Evolutionary conservation across 345 rosid species (phyloP).

Genomic region (Mangifera indica): DNA sequence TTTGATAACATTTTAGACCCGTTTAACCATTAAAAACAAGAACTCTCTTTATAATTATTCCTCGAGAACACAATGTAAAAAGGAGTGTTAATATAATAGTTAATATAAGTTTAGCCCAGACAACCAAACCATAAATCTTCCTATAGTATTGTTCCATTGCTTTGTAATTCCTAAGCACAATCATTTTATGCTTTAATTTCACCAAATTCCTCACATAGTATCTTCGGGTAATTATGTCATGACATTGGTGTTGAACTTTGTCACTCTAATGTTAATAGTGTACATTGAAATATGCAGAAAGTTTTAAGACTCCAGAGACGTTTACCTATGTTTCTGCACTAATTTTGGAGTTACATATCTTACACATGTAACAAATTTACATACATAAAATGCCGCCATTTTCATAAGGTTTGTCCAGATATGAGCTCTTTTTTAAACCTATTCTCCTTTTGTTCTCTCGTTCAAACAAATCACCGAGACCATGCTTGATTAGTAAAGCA

Average conservation of each 20-base stretch:
- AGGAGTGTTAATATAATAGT: too few relatives aligned
- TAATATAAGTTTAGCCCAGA: too few relatives aligned
- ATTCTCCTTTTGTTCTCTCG: constrained; percentile 15
- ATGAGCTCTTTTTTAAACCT: constrained; percentile 13
- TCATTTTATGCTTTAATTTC: too few relatives aligned
- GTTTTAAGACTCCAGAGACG: constrained; percentile 23
- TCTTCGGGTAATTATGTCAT: too few relatives aligned
- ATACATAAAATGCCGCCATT: constrained; percentile 14
- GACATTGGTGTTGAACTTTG: background rate
- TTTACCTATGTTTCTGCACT: constrained; percentile 2
- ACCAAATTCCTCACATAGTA: too few relatives aligned
- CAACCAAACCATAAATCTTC: too few relatives aligned
- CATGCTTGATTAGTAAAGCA: constrained; percentile 16
- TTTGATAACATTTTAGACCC: too few relatives aligned
- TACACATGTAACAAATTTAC: constrained; percentile 25
- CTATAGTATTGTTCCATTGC: too few relatives aligned
- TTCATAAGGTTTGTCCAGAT: constrained; percentile 16
- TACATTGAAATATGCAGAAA: constrained; percentile 14
- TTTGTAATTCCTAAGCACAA: too few relatives aligned
- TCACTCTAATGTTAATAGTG: background rate
- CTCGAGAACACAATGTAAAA: too few relatives aligned
- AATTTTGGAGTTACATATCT: constrained; percentile 11
- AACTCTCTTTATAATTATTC: too few relatives aligned
- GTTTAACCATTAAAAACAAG: too few relatives aligned
- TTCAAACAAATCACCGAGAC: constrained; percentile 18